Percentiles rank a stretch among this genome's conserved stretches.
These are phyloP conservation scores for Fraxinus velutina DNA, from an alignment of 305 asterid genomes.

Conservation along the genomic window DNA sequence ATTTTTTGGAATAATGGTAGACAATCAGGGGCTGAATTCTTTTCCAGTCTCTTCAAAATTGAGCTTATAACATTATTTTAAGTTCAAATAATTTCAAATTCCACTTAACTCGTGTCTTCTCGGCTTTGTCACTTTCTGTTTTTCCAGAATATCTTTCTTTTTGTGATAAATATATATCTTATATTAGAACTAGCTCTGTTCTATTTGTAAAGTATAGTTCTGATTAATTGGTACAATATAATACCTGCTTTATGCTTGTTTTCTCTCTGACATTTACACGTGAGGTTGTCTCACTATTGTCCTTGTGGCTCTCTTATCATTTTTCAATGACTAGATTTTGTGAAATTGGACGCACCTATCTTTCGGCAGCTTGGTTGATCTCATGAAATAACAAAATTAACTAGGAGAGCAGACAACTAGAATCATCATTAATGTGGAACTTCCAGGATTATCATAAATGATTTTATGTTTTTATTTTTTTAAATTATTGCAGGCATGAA, in stretches of 20 bases:
- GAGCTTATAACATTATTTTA: constrained; percentile 11
- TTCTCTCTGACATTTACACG: not conserved
- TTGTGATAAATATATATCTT: not conserved
- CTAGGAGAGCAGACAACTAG: not conserved
- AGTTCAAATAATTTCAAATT: not conserved
- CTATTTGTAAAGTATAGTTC: not conserved
- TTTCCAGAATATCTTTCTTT: not conserved
- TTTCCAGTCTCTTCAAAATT: constrained; percentile 1
- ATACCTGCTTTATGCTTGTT: not conserved
- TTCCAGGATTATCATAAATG: constrained; percentile 12
- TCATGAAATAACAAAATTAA: not conserved
- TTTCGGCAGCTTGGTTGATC: not conserved
- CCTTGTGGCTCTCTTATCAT: constrained; percentile 2
- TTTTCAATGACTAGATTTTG: not conserved
- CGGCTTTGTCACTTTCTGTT: not conserved
- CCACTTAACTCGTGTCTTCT: not conserved
- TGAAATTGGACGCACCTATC: not conserved
- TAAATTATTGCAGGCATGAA: constrained; percentile 54
- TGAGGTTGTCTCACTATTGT: not conserved
- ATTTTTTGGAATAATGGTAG: too few relatives aligned
- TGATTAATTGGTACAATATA: not conserved
- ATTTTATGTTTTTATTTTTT: constrained; percentile 17
- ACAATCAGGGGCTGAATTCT: not conserved
- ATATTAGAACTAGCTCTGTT: not conserved
- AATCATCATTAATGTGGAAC: not conserved